Percentiles rank a stretch among this genome's conserved stretches.
Evolutionary conservation across 208 protist genomes (phyloP).

Genomic region (Trypanosoma vivax): DNA sequence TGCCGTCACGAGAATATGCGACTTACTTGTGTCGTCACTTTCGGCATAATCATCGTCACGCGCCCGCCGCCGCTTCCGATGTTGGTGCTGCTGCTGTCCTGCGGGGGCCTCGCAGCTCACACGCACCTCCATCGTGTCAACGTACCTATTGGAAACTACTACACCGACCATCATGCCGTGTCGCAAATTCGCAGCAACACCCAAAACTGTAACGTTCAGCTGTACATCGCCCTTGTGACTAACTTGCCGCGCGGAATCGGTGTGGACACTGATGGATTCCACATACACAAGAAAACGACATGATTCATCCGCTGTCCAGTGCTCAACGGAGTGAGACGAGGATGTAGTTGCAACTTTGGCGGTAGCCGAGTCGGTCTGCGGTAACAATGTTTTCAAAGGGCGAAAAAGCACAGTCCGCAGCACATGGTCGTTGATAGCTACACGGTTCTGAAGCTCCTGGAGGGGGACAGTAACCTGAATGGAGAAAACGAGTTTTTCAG

Average conservation of each 20-base stretch:
- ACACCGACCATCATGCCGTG: conserved; percentile 53
- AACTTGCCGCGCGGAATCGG: conserved; percentile 35
- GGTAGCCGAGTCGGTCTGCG: conserved; percentile 8
- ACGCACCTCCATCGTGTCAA: conserved; percentile 35
- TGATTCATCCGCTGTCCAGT: not conserved
- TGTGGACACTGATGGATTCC: conserved; percentile 25
- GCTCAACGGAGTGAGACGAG: not conserved
- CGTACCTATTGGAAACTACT: conserved; percentile 24
- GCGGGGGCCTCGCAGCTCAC: conserved; percentile 1
- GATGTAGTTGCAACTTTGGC: not conserved
- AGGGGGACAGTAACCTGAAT: conserved; percentile 37
- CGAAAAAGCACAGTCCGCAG: conserved; percentile 46
- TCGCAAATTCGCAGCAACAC: conserved; percentile 26
- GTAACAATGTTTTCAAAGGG: conserved; percentile 19
- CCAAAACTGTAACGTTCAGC: conserved; percentile 27
- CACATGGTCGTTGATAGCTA: conserved; percentile 29
- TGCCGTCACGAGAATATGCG: conserved; percentile 29
- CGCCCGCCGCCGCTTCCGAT: not conserved
- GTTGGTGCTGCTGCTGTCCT: not conserved
- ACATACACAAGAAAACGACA: conserved; percentile 31
- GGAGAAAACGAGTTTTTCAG: conserved; percentile 21
- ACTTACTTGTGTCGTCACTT: not conserved
- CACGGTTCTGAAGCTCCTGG: conserved; percentile 29
- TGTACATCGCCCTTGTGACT: conserved; percentile 40
- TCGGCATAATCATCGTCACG: conserved; percentile 1